Evolutionary conservation across 2,329 filamentous ascomycete species (phyloP).

Genomic region (Fusarium haematococcum): DNA sequence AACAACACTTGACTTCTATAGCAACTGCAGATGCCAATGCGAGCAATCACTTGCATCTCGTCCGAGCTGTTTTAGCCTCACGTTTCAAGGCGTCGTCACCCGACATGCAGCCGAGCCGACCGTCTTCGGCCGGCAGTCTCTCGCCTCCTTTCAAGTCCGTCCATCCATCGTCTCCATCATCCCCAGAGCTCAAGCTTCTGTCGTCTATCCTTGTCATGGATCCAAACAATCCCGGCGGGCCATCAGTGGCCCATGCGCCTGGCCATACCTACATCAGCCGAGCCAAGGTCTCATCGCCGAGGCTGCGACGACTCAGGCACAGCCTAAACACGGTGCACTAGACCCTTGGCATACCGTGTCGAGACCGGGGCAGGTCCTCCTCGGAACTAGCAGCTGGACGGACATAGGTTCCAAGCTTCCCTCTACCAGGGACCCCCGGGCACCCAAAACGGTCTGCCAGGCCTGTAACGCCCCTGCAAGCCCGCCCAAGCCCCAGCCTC

Average conservation of each 20-base stretch:
- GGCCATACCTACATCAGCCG: not conserved
- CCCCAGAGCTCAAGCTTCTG: not conserved
- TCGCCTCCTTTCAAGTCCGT: not conserved
- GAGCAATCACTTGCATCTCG: slow-evolving; percentile 6
- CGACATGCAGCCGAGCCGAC: not conserved
- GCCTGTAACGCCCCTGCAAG: slow-evolving; percentile 15
- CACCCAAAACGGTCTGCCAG: slow-evolving; percentile 11
- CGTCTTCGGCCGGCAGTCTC: not conserved
- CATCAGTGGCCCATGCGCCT: slow-evolving; percentile 1
- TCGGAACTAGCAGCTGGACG: not conserved
- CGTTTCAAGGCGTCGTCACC: slow-evolving; percentile 3
- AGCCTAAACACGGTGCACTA: slow-evolving; percentile 5
- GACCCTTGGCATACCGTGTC: slow-evolving; percentile 5
- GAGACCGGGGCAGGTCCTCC: not conserved
- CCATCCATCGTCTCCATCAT: not conserved
- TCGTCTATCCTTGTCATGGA: not conserved
- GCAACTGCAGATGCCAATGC: not conserved
- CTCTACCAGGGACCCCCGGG: not conserved
- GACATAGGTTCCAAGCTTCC: not conserved
- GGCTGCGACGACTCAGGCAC: slow-evolving; percentile 4
- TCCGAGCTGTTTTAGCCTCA: slow-evolving; percentile 3
- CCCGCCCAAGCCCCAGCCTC: slow-evolving; percentile 16
- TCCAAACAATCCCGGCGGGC: not conserved
- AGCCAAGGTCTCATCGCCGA: slow-evolving; percentile 4
- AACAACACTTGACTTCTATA: not conserved